These are phyloP conservation scores for Zygoascus meyerae DNA, from an alignment of 1,139 yeast genomes.

Conservation along the genomic window DNA sequence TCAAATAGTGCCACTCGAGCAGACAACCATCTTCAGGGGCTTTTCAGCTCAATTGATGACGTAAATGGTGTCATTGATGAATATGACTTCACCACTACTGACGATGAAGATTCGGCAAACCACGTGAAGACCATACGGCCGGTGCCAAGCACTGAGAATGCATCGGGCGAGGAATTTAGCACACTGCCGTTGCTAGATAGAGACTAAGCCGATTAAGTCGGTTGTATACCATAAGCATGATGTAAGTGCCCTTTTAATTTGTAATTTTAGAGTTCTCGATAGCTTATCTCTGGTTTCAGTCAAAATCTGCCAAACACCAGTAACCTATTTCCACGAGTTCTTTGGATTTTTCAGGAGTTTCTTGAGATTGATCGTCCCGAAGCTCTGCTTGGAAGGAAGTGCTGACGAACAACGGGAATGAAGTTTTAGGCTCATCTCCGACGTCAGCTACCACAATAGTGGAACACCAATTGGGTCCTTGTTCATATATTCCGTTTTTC, in stretches of 20 bases:
- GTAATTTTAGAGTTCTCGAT: too few species aligned
- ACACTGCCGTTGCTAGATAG: constrained; percentile 5
- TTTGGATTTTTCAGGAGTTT: background rate
- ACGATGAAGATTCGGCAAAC: background rate
- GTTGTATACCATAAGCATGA: too few species aligned
- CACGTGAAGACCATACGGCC: background rate
- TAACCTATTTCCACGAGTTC: constrained; percentile 6
- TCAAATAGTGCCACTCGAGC: too few species aligned
- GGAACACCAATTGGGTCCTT: constrained; percentile 29
- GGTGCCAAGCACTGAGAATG: background rate
- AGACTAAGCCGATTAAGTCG: background rate
- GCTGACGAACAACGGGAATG: constrained; percentile 3
- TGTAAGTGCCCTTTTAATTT: too few species aligned
- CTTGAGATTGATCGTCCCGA: background rate
- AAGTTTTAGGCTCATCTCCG: background rate
- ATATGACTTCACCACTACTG: constrained; percentile 9
- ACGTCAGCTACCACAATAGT: constrained; percentile 13
- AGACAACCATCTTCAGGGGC: background rate
- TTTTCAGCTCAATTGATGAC: constrained; percentile 1
- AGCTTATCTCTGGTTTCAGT: background rate
- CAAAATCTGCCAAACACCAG: background rate
- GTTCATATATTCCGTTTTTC: constrained; percentile 16
- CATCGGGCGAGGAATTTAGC: background rate
- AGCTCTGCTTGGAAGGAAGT: constrained; percentile 2
- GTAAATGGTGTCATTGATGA: constrained; percentile 8